Evolutionary conservation across 2,329 filamentous ascomycete genomes (phyloP).

Genomic region (Thelonectria blattea): DNA sequence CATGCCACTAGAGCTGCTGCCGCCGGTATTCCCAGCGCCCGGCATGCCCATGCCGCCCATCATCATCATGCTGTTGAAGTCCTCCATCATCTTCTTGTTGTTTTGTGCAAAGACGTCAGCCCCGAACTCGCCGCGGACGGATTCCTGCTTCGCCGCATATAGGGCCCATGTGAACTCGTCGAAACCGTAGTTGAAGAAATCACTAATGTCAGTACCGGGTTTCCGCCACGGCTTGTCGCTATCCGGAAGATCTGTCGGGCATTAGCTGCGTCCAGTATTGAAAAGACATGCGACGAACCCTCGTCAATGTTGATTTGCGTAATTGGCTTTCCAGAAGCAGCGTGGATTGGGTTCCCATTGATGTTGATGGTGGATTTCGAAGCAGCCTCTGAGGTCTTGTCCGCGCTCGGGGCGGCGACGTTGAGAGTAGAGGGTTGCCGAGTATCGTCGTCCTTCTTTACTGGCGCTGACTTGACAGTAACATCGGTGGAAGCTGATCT

Average conservation of each 20-base stretch:
- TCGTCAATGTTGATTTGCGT: slow-evolving; percentile 77
- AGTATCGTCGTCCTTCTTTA: slow-evolving; percentile 54
- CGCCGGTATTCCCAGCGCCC: slow-evolving; percentile 43
- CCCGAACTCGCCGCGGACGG: slow-evolving; percentile 76
- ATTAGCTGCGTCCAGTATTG: slow-evolving; percentile 14
- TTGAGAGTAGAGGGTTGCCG: slow-evolving; percentile 40
- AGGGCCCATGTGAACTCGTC: slow-evolving; percentile 98
- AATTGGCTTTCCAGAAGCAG: slow-evolving; percentile 79
- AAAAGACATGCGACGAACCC: slow-evolving; percentile 45
- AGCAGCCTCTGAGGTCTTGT: slow-evolving; percentile 67
- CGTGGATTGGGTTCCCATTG: slow-evolving; percentile 80
- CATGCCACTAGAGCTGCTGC: slow-evolving; percentile 48
- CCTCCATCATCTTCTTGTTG: slow-evolving; percentile 81
- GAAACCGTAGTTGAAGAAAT: slow-evolving; percentile 99
- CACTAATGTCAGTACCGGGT: slow-evolving; percentile 90
- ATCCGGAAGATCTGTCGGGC: slow-evolving; percentile 65
- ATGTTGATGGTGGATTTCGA: slow-evolving; percentile 85
- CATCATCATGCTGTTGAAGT: slow-evolving; percentile 74
- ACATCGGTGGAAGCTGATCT: slow-evolving; percentile 60
- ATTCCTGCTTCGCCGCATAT: slow-evolving; percentile 88
- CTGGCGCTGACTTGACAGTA: slow-evolving; percentile 51
- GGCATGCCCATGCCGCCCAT: slow-evolving; percentile 56
- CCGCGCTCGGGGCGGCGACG: slow-evolving; percentile 52
- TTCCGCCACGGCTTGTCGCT: slow-evolving; percentile 95
- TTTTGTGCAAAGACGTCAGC: slow-evolving; percentile 67